A percentile compares a stretch with the other conserved stretches of the same genome.
phyloP scores from a whole-genome alignment of 192 early-diverging fungal species.

The Linnemannia hyalina region DNA sequence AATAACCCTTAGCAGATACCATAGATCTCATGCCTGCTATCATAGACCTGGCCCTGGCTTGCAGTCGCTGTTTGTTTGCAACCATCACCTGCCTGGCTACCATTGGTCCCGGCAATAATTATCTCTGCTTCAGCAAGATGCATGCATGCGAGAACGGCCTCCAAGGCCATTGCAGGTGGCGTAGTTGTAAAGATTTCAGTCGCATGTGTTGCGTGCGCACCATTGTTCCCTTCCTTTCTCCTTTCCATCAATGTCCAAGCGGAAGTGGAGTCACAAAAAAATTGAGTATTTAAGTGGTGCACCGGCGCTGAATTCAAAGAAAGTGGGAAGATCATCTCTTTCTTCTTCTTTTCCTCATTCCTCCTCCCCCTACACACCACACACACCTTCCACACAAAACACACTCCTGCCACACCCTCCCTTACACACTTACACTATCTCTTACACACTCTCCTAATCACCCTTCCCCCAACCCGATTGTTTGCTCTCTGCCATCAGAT shows the following conservation, averaged over 20 bases:
- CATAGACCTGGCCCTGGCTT: no score
- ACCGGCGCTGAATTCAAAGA: slow-evolving; percentile 1
- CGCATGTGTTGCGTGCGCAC: neutral
- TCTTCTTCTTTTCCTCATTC: slow-evolving; percentile 4
- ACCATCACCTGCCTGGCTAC: no score
- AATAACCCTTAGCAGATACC: no score
- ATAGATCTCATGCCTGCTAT: no score
- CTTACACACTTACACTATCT: neutral
- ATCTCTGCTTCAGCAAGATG: no score
- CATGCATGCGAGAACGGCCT: no score
- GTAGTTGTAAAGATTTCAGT: neutral
- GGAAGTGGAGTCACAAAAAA: neutral
- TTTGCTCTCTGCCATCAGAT: slow-evolving; percentile 3
- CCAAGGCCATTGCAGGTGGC: neutral
- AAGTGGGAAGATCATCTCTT: slow-evolving; percentile 40
- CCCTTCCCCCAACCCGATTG: neutral
- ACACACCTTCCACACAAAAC: neutral
- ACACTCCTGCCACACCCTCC: neutral
- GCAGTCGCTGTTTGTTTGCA: no score
- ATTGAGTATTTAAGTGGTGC: slow-evolving; percentile 2
- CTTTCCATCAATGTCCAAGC: neutral
- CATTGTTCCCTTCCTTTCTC: neutral
- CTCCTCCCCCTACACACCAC: neutral
- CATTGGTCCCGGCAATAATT: no score
- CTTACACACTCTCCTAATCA: slow-evolving; percentile 1